These are phyloP conservation scores for Daedaleopsis sinensis DNA, from an alignment of 768 basidiomycete genomes.

Conservation along the genomic window DNA sequence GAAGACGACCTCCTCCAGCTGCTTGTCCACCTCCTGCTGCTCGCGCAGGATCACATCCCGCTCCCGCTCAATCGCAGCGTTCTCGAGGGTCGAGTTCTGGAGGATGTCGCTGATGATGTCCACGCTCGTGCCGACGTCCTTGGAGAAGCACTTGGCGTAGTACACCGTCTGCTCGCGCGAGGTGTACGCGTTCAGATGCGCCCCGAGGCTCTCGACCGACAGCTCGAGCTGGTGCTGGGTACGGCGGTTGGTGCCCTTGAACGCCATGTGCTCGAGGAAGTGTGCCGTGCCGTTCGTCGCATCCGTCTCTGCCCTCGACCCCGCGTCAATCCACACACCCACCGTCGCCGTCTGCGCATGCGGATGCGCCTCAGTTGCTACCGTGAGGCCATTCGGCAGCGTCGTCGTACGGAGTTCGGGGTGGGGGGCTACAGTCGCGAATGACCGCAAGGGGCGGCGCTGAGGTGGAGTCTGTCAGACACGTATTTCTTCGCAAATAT, in stretches of 20 bases:
- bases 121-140: slow-evolving; percentile 88
- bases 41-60: slow-evolving; percentile 95
- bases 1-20: slow-evolving; percentile 97
- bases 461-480: slow-evolving; percentile 11
- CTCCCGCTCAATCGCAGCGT: slow-evolving; percentile 87
- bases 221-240: slow-evolving; percentile 90
- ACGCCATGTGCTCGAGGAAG: slow-evolving; percentile 99
- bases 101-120: slow-evolving; percentile 99
- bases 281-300: slow-evolving; percentile 96
- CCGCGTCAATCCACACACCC: slow-evolving; percentile 99
- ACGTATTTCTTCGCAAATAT: neutral
- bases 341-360: slow-evolving; percentile 97
- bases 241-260: slow-evolving; percentile 92
- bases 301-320: slow-evolving; percentile 94
- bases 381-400: slow-evolving; percentile 91
- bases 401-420: slow-evolving; percentile 92
- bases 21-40: slow-evolving; percentile 99
- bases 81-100: slow-evolving; percentile 94
- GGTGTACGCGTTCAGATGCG: slow-evolving; percentile 97
- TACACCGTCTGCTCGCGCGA: slow-evolving; percentile 99
- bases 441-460: slow-evolving; percentile 61
- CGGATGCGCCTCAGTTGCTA: slow-evolving; percentile 89
- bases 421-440: slow-evolving; percentile 70
- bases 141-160: slow-evolving; percentile 97
- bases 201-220: slow-evolving; percentile 97